Conservation (phyloP, 2,329 filamentous ascomycete genomes). For the Apiospora koreana region DNA sequence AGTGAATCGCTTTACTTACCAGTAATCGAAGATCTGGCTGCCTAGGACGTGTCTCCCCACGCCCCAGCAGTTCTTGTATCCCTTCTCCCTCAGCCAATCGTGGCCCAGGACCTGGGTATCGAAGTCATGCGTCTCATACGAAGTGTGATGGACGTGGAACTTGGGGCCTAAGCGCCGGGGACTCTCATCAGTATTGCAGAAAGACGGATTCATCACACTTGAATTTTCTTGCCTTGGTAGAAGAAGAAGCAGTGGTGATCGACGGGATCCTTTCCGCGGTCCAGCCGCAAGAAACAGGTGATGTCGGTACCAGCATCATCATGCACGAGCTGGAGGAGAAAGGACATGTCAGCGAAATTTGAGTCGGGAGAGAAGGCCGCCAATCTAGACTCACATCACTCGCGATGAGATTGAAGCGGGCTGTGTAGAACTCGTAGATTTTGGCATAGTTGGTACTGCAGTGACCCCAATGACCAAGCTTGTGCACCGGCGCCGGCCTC, state of each 20-base stretch:
- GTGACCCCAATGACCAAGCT: conserved; percentile 56
- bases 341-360: background rate
- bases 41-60: conserved; percentile 71
- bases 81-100: conserved; percentile 64
- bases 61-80: conserved; percentile 69
- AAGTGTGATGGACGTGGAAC: conserved; percentile 65
- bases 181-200: background rate
- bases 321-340: conserved; percentile 35
- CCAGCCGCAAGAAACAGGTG: conserved; percentile 47
- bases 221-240: conserved; percentile 34
- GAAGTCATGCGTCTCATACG: conserved; percentile 71
- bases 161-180: conserved; percentile 28
- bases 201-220: background rate
- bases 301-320: conserved; percentile 39
- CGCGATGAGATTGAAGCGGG: conserved; percentile 52
- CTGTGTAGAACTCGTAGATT: conserved; percentile 50
- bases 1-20: conserved; percentile 40
- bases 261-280: conserved; percentile 44
- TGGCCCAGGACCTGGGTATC: conserved; percentile 71
- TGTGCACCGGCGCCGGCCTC: conserved; percentile 50
- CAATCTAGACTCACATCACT: conserved; percentile 41
- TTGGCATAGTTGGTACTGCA: conserved; percentile 53
- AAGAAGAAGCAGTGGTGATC: conserved; percentile 56
- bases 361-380: too few relatives aligned
- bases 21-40: conserved; percentile 73